A percentile compares a stretch with the other conserved stretches of the same genome.
Conservation (phyloP, 495 filamentous ascomycete genomes). For the Elasticomyces elasticus region DNA sequence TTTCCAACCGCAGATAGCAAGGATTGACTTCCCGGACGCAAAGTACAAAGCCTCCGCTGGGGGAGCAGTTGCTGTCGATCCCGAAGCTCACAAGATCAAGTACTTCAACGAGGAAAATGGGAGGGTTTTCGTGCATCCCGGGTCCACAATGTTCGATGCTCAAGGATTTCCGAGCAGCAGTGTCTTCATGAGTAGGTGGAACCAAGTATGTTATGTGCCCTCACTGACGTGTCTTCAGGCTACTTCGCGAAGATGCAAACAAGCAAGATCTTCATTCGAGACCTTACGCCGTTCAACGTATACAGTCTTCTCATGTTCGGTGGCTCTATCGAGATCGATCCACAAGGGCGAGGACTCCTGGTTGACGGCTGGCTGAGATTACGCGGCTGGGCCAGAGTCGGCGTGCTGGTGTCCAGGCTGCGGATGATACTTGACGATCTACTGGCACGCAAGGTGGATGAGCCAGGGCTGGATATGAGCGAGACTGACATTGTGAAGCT, state of each 20-base stretch:
- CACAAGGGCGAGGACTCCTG: slow-evolving; percentile 72
- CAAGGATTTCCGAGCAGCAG: slow-evolving; percentile 60
- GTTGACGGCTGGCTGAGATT: slow-evolving; percentile 90
- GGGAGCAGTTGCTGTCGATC: slow-evolving; percentile 84
- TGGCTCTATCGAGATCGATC: slow-evolving; percentile 75
- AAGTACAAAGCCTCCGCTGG: slow-evolving; percentile 78
- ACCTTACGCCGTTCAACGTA: slow-evolving; percentile 87
- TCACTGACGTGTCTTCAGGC: background rate
- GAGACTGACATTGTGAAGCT: slow-evolving; percentile 61
- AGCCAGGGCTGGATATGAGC: slow-evolving; percentile 50
- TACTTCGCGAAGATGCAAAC: slow-evolving; percentile 89
- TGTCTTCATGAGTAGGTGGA: slow-evolving; percentile 49
- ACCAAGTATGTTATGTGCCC: background rate
- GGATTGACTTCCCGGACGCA: slow-evolving; percentile 87
- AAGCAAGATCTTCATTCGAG: slow-evolving; percentile 77
- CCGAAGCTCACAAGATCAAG: slow-evolving; percentile 81
- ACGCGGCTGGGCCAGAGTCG: slow-evolving; percentile 89
- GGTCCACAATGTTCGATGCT: slow-evolving; percentile 72
- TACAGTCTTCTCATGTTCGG: slow-evolving; percentile 87
- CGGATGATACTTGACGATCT: slow-evolving; percentile 78
- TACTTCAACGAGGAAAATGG: slow-evolving; percentile 82
- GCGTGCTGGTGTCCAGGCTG: slow-evolving; percentile 74
- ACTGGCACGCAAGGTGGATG: slow-evolving; percentile 66
- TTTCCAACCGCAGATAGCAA: slow-evolving; percentile 82
- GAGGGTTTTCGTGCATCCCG: slow-evolving; percentile 85